These are phyloP conservation scores for Cymbidium sinense DNA, from an alignment of 106 monocot species.

Conservation along the genomic window DNA sequence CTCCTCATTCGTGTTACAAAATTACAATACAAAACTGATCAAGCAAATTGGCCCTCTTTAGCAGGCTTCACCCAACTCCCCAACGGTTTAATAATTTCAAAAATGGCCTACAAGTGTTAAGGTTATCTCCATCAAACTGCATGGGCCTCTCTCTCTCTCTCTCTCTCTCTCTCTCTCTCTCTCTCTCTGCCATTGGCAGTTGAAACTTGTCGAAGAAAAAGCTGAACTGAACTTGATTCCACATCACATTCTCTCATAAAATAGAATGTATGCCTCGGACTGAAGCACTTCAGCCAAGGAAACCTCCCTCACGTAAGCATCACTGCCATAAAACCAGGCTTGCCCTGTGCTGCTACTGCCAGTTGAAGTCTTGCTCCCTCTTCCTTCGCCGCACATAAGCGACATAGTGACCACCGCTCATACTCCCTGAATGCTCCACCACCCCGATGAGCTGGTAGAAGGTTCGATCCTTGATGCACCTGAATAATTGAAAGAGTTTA, in stretches of 20 bases:
- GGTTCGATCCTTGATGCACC: conserved; percentile 27
- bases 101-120: not conserved
- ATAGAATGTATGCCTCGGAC: conserved; percentile 77
- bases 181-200: not conserved
- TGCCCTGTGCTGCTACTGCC: not conserved
- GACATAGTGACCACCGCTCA: conserved; percentile 68
- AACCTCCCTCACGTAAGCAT: conserved; percentile 47
- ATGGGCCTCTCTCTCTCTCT: not conserved
- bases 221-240: not conserved
- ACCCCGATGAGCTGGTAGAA: conserved; percentile 53
- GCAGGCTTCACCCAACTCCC: not conserved
- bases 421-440: conserved; percentile 68
- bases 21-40: not conserved
- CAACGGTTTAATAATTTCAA: not conserved
- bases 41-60: not conserved
- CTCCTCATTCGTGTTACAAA: not conserved
- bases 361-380: conserved; percentile 1
- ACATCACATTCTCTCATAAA: conserved; percentile 46
- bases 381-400: conserved; percentile 52
- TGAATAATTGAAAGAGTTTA: conserved; percentile 19
- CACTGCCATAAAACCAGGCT: conserved; percentile 71
- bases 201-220: not conserved
- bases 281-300: conserved; percentile 57
- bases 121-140: not conserved
- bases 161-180: not conserved